These are phyloP conservation scores for Fusarium sororula DNA, from an alignment of 2,329 filamentous ascomycete genomes.

Conservation along the genomic window DNA sequence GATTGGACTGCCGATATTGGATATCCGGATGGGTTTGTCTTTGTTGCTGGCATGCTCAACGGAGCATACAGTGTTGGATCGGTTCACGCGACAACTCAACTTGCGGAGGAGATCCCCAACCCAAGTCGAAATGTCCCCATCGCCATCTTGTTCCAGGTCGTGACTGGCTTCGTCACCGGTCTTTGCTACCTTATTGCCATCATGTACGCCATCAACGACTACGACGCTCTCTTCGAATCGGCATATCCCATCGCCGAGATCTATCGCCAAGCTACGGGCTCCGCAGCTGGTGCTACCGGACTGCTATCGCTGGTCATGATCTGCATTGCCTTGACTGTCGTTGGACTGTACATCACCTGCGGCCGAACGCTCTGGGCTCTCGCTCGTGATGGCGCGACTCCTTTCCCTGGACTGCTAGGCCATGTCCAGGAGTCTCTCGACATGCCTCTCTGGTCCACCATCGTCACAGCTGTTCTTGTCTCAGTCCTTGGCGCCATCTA, in stretches of 20 bases:
- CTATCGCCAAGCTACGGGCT: slow-evolving; percentile 67
- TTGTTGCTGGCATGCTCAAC: slow-evolving; percentile 61
- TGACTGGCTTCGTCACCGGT: slow-evolving; percentile 61
- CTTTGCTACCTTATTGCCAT: slow-evolving; percentile 62
- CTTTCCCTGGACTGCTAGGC: slow-evolving; percentile 44
- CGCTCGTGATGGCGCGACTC: slow-evolving; percentile 52
- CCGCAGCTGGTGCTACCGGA: slow-evolving; percentile 59
- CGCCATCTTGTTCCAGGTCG: slow-evolving; percentile 60
- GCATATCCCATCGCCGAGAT: slow-evolving; percentile 73
- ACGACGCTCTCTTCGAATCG: slow-evolving; percentile 58
- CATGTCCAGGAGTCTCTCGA: slow-evolving; percentile 44
- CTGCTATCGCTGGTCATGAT: slow-evolving; percentile 55
- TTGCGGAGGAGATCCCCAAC: slow-evolving; percentile 70
- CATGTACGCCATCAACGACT: slow-evolving; percentile 68
- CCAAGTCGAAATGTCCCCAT: slow-evolving; percentile 63
- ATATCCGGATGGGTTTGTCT: slow-evolving; percentile 54
- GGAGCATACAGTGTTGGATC: slow-evolving; percentile 75
- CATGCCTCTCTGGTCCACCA: slow-evolving; percentile 58
- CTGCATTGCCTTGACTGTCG: slow-evolving; percentile 48
- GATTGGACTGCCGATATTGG: slow-evolving; percentile 52
- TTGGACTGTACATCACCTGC: slow-evolving; percentile 51
- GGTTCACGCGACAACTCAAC: slow-evolving; percentile 71
- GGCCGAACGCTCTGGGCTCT: slow-evolving; percentile 54
- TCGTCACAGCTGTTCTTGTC: slow-evolving; percentile 53
- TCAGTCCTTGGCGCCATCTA: slow-evolving; percentile 71